Evolutionary conservation across 306 rosid species (phyloP).

Genomic region (Adenanthera pavonina): DNA sequence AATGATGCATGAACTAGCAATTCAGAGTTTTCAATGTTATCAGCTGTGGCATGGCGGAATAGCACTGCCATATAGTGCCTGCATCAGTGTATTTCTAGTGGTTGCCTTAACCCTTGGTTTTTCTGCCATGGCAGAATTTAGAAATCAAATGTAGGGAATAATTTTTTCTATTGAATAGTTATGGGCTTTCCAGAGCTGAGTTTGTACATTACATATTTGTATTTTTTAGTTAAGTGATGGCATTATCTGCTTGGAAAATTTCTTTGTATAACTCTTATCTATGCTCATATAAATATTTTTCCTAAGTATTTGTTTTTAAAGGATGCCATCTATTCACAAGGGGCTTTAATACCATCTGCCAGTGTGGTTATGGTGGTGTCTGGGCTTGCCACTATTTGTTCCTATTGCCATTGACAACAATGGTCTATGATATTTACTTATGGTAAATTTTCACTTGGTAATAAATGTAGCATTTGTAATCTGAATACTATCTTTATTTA

Average conservation of each 20-base stretch:
- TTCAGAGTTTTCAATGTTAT: neutral
- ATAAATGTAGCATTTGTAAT: constrained; percentile 12
- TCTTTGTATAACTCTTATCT: neutral
- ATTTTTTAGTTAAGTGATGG: neutral
- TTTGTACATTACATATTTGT: neutral
- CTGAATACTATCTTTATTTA: constrained; percentile 46
- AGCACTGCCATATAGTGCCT: neutral
- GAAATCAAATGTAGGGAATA: neutral
- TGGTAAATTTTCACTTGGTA: neutral
- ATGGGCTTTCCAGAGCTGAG: neutral
- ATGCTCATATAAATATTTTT: neutral
- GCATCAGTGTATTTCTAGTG: neutral
- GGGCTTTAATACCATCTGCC: neutral
- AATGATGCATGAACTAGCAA: neutral
- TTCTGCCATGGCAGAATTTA: neutral
- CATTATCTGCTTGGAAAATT: neutral
- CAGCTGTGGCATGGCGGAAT: neutral
- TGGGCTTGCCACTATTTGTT: neutral
- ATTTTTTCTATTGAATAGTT: neutral
- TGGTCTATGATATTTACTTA: neutral
- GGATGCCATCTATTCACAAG: neutral
- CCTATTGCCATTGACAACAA: neutral
- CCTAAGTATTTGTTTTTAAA: too few relatives aligned
- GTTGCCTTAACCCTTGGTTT: neutral
- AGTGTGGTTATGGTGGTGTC: neutral